phyloP scores from a whole-genome alignment of 345 rosid species.

The Adansonia digitata region DNA sequence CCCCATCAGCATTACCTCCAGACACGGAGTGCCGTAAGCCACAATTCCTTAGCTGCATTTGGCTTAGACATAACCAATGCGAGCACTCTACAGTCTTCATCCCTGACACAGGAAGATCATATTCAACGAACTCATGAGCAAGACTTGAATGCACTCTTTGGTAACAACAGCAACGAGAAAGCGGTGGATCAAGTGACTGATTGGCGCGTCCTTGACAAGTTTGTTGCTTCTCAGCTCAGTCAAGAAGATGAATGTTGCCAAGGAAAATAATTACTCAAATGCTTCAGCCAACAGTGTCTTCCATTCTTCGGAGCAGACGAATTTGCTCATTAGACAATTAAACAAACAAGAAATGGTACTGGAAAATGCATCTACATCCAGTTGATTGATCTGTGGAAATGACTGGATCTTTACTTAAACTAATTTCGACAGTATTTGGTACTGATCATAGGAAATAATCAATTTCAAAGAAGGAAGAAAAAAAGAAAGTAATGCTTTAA shows the following conservation, averaged over 20 bases:
- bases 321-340: conserved; percentile 21
- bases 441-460: conserved; percentile 30
- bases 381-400: conserved; percentile 51
- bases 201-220: conserved; percentile 72
- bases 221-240: conserved; percentile 71
- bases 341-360: conserved; percentile 31
- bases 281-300: conserved; percentile 17
- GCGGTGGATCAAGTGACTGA: conserved; percentile 49
- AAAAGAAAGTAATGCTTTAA: conserved; percentile 14
- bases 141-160: conserved; percentile 18
- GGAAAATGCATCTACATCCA: conserved; percentile 37
- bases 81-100: conserved; percentile 27
- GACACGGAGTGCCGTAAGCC: conserved; percentile 20
- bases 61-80: conserved; percentile 40
- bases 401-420: background rate
- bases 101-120: conserved; percentile 35
- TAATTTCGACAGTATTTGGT: conserved; percentile 16
- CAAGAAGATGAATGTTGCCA: conserved; percentile 39
- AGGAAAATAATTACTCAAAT: conserved; percentile 23
- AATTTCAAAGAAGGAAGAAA: conserved; percentile 6
- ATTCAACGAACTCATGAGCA: conserved; percentile 20
- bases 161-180: conserved; percentile 20
- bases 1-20: conserved; percentile 55
- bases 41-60: conserved; percentile 25
- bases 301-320: conserved; percentile 20